These are phyloP conservation scores for Zygoascus sp. DNA, from an alignment of 1,139 yeast species.

Conservation along the genomic window DNA sequence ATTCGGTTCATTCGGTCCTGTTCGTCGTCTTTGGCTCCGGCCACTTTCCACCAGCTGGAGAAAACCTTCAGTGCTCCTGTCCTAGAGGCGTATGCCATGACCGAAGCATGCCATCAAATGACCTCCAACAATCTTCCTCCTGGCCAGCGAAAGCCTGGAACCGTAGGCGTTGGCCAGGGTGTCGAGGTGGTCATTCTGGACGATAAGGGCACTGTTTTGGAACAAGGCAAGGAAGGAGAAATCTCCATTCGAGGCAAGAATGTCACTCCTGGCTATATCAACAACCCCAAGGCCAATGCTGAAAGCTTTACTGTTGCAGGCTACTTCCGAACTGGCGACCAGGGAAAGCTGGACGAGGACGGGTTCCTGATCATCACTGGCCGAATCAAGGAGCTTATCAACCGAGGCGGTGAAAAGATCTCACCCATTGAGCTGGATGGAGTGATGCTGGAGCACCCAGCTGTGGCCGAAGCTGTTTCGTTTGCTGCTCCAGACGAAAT, in stretches of 20 bases:
- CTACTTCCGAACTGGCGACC: slow-evolving; percentile 71
- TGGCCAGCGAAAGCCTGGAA: slow-evolving; percentile 58
- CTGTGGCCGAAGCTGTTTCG: slow-evolving; percentile 60
- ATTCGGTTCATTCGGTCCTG: slow-evolving; percentile 65
- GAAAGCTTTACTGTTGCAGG: slow-evolving; percentile 56
- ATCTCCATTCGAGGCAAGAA: slow-evolving; percentile 60
- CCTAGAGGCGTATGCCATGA: slow-evolving; percentile 73
- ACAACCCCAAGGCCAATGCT: slow-evolving; percentile 61
- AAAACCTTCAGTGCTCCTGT: slow-evolving; percentile 57
- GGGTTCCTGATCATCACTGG: slow-evolving; percentile 59
- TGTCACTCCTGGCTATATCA: slow-evolving; percentile 65
- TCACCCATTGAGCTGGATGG: slow-evolving; percentile 64
- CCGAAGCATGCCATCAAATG: slow-evolving; percentile 70
- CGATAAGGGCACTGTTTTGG: slow-evolving; percentile 42
- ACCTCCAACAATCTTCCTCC: slow-evolving; percentile 64
- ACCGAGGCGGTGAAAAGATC: slow-evolving; percentile 67
- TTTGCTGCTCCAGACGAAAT: slow-evolving; percentile 60
- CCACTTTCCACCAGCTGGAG: slow-evolving; percentile 54
- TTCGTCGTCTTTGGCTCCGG: slow-evolving; percentile 62
- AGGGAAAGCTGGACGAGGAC: slow-evolving; percentile 56
- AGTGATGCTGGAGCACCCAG: slow-evolving; percentile 50
- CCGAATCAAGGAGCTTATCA: slow-evolving; percentile 61
- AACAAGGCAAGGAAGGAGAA: slow-evolving; percentile 56
- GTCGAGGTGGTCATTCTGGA: slow-evolving; percentile 56
- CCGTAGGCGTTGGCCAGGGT: slow-evolving; percentile 69